Percentiles rank a stretch among this genome's conserved stretches.
Evolutionary conservation across 495 filamentous ascomycete species (phyloP).

Genomic region (Talaromyces trachyspermus): DNA sequence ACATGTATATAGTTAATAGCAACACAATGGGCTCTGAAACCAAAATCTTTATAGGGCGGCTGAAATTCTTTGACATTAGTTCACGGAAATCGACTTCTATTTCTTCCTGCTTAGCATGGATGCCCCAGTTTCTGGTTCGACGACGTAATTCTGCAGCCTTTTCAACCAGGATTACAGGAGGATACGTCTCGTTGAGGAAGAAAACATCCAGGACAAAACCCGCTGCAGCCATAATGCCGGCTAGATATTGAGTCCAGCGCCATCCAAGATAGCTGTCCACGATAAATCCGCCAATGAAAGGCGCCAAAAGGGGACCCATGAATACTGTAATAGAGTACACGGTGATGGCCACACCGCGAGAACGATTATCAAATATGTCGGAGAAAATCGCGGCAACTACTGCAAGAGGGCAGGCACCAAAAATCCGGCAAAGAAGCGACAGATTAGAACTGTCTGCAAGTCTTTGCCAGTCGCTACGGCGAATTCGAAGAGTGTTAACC

Average conservation of each 20-base stretch:
- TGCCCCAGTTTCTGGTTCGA: conserved; percentile 83
- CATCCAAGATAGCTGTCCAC: conserved; percentile 62
- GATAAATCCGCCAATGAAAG: conserved; percentile 84
- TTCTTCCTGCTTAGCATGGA: conserved; percentile 90
- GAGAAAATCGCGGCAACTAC: conserved; percentile 84
- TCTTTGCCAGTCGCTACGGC: conserved; percentile 68
- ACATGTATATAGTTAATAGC: conserved; percentile 69
- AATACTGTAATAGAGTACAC: conserved; percentile 82
- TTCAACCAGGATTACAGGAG: conserved; percentile 66
- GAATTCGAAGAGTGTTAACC: conserved; percentile 69
- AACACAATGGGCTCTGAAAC: conserved; percentile 76
- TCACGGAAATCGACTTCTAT: conserved; percentile 79
- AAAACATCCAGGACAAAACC: conserved; percentile 63
- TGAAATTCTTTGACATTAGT: conserved; percentile 76
- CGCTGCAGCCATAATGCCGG: conserved; percentile 66
- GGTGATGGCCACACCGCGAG: conserved; percentile 65
- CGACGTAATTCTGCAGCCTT: conserved; percentile 77
- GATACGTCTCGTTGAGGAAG: conserved; percentile 78
- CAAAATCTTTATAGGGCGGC: conserved; percentile 69
- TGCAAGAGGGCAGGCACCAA: conserved; percentile 69
- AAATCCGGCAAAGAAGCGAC: conserved; percentile 74
- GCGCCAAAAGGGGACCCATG: conserved; percentile 70
- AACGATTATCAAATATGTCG: conserved; percentile 77
- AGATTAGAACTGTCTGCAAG: conserved; percentile 73
- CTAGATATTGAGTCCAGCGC: conserved; percentile 78